Evolutionary conservation across 2,329 filamentous ascomycete genomes (phyloP).

Genomic region (Triangularia verruculosa): DNA sequence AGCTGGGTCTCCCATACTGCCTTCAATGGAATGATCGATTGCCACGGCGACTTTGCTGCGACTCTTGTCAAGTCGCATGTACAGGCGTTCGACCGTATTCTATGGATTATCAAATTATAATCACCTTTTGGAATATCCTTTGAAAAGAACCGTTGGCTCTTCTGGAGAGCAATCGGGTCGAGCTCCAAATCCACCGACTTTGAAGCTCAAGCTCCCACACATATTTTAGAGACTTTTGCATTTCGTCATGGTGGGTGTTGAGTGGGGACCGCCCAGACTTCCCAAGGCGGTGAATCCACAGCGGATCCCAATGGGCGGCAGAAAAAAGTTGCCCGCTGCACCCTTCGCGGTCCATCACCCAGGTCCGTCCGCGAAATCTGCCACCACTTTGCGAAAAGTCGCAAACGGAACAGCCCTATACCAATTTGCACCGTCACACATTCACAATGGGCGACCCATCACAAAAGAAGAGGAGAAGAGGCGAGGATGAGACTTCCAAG

Average conservation of each 20-base stretch:
- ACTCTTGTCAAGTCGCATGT: background rate
- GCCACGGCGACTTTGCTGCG: background rate
- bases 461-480: conserved; percentile 24
- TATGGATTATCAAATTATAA: background rate
- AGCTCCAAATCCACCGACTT: too few relatives aligned
- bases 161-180: background rate
- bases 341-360: background rate
- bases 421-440: conserved; percentile 2
- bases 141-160: too few relatives aligned
- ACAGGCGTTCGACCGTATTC: background rate
- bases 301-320: conserved; percentile 13
- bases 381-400: background rate
- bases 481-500: conserved; percentile 16
- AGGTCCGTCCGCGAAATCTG: background rate
- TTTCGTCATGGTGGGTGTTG: conserved; percentile 8
- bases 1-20: too few relatives aligned
- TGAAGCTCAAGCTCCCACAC: too few relatives aligned
- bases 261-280: background rate
- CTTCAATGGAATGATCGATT: background rate
- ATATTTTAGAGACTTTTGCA: background rate
- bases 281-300: conserved; percentile 18
- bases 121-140: too few relatives aligned
- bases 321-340: conserved; percentile 21
- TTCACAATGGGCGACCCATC: conserved; percentile 22
- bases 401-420: background rate